Base-by-base conservation (phyloP, 1,139 yeast genomes). In the Kurtzmaniella quercitrusa region DNA sequence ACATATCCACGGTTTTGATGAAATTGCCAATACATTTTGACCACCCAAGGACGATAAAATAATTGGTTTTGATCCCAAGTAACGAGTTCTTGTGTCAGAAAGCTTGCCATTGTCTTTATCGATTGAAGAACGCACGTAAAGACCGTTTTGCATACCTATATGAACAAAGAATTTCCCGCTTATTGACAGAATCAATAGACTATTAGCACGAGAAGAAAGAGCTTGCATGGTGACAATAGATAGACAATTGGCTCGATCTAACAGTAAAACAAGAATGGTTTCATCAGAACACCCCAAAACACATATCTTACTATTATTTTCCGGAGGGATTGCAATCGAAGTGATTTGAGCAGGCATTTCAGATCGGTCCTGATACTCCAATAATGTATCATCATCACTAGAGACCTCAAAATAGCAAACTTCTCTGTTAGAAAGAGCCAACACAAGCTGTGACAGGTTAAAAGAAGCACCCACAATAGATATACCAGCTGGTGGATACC, bases 401-500 rank as follows among this genome's bases (percentile, higher is more conserved):
- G 85, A 91, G 25, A 84, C 68, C 61, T 91, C 98, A 62, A 93
- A 91, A 61, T 93, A 93, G 4, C 85, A 83, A 3, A 93, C 54
- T 47, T 86, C 91, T 45, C 82, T 72, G 55, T 84, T 87, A 1
- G 94, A 82, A 9, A 93, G 62, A 0, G 82, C 90, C 8, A 93
- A 56, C 0, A 79, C 79, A 0, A 91, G 69, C 59, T 93, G 98
- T 17, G 76, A 73, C 36, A 74, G 70, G 34, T 88, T 88, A 3
- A 85, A 65, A 1, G 88, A 62, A 0, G 91, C 85, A 23, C 70
- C 65, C 0, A 76, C 56, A 37, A 93, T 74, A 25, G 76, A 68
- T 14, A 85, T 79, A 6, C 95, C 95, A 0, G 85, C 83, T 0
- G 96, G 95, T 1, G 96, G 89, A 37, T 65, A 71, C 98, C 98